Conservation (phyloP, 2,329 filamentous ascomycete genomes). For the Alternaria sp. region DNA sequence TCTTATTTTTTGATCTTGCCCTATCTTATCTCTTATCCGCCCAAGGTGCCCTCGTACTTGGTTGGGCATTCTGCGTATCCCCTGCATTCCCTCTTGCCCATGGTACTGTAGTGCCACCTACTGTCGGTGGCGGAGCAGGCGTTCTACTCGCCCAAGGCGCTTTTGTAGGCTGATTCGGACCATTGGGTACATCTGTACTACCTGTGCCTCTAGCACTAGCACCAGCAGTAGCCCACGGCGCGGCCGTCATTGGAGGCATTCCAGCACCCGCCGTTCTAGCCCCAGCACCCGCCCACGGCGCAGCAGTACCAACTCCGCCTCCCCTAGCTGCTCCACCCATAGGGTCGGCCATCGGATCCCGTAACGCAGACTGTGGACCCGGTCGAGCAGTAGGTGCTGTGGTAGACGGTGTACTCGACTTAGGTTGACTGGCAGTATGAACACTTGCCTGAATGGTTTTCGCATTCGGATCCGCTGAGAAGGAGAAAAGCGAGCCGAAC, state of each 20-base stretch:
- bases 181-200: constrained; percentile 28
- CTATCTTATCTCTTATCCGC: constrained; percentile 25
- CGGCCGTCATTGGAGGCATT: not conserved
- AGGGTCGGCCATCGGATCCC: constrained; percentile 37
- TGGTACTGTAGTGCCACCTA: constrained; percentile 35
- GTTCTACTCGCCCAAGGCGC: constrained; percentile 37
- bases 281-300: constrained; percentile 34
- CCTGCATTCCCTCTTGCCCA: constrained; percentile 29
- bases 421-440: constrained; percentile 50
- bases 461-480: constrained; percentile 57
- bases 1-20: not conserved
- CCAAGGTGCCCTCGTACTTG: constrained; percentile 37
- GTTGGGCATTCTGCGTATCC: constrained; percentile 10
- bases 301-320: constrained; percentile 25
- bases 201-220: not conserved
- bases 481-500: constrained; percentile 60
- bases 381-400: constrained; percentile 32
- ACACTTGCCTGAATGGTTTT: constrained; percentile 41
- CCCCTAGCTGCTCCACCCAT: constrained; percentile 15
- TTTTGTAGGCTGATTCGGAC: constrained; percentile 45
- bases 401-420: constrained; percentile 21
- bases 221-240: constrained; percentile 15
- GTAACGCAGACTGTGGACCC: constrained; percentile 26
- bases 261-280: constrained; percentile 19
- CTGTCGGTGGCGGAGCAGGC: constrained; percentile 25